A percentile compares a stretch with the other conserved stretches of the same genome.
Conservation (phyloP, 768 basidiomycete genomes). For the Leccinum broughii region DNA sequence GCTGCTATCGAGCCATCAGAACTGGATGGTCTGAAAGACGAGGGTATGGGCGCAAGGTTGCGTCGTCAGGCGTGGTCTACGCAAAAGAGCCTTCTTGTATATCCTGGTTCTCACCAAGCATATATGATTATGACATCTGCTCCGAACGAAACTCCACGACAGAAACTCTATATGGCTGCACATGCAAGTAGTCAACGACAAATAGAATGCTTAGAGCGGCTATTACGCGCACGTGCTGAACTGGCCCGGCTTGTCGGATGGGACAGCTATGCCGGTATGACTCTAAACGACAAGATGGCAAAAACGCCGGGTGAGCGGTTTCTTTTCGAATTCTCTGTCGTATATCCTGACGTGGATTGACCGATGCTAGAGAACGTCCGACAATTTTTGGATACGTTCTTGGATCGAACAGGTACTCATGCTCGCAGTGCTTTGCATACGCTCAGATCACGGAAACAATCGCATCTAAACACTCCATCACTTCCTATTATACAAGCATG, state of each 20-base stretch:
- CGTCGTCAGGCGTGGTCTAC: slow-evolving; percentile 77
- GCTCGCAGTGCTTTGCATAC: slow-evolving; percentile 73
- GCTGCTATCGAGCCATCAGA: slow-evolving; percentile 68
- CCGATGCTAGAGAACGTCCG: slow-evolving; percentile 69
- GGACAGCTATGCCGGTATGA: slow-evolving; percentile 84
- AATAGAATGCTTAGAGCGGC: slow-evolving; percentile 70
- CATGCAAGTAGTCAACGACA: slow-evolving; percentile 76
- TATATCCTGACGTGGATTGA: slow-evolving; percentile 2
- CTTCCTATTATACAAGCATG: slow-evolving; percentile 83
- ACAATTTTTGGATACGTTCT: slow-evolving; percentile 79
- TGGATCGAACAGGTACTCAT: slow-evolving; percentile 76
- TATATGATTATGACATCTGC: slow-evolving; percentile 92
- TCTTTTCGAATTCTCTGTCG: background rate
- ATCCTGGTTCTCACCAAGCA: slow-evolving; percentile 86
- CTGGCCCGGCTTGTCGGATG: slow-evolving; percentile 84
- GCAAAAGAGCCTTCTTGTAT: slow-evolving; percentile 72
- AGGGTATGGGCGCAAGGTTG: slow-evolving; percentile 72
- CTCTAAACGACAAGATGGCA: slow-evolving; percentile 95
- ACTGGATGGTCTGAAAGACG: slow-evolving; percentile 70
- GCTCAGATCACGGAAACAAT: slow-evolving; percentile 70
- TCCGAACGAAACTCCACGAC: slow-evolving; percentile 78
- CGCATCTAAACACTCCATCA: slow-evolving; percentile 56
- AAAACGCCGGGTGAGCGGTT: slow-evolving; percentile 73
- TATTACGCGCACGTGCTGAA: slow-evolving; percentile 77
- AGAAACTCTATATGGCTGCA: slow-evolving; percentile 78